phyloP scores from a whole-genome alignment of 768 basidiomycete species.

The Pleurotus djamor region DNA sequence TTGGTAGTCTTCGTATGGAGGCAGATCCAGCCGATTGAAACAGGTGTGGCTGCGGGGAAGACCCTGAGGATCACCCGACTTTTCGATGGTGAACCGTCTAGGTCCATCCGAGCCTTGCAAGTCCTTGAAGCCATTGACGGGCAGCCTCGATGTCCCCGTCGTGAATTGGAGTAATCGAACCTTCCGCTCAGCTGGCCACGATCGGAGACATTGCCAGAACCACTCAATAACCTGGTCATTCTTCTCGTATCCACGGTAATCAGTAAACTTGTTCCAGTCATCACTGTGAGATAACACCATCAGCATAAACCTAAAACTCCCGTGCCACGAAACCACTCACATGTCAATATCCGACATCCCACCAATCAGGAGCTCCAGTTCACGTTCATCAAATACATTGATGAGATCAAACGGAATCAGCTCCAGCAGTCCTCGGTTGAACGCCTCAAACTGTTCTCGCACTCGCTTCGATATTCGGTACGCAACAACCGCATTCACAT shows the following conservation, averaged over 20 bases:
- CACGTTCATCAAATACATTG: slow-evolving; percentile 89
- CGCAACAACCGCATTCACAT: slow-evolving; percentile 73
- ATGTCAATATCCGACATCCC: slow-evolving; percentile 94
- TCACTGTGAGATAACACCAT: slow-evolving; percentile 42
- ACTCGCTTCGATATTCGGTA: slow-evolving; percentile 84
- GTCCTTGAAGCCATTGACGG: slow-evolving; percentile 95
- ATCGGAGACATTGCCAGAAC: slow-evolving; percentile 93
- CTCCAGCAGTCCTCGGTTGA: slow-evolving; percentile 85
- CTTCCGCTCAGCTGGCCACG: slow-evolving; percentile 90
- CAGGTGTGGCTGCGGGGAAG: slow-evolving; percentile 92
- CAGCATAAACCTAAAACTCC: neutral
- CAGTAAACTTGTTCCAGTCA: slow-evolving; percentile 93
- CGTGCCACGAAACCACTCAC: slow-evolving; percentile 32
- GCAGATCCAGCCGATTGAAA: slow-evolving; percentile 88
- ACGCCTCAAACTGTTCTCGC: slow-evolving; percentile 80
- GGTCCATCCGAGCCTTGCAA: slow-evolving; percentile 93
- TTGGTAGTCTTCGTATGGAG: slow-evolving; percentile 87
- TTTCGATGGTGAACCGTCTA: slow-evolving; percentile 91
- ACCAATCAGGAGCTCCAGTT: slow-evolving; percentile 86
- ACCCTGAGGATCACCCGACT: slow-evolving; percentile 86
- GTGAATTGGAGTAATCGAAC: slow-evolving; percentile 87
- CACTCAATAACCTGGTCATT: slow-evolving; percentile 88
- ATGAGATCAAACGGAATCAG: slow-evolving; percentile 82
- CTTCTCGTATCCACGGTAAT: slow-evolving; percentile 86
- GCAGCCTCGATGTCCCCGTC: slow-evolving; percentile 80